A percentile compares a stretch with the other conserved stretches of the same genome.
Conservation (phyloP, 1,284 basidiomycete genomes). For the Polyporus tsugae region DNA sequence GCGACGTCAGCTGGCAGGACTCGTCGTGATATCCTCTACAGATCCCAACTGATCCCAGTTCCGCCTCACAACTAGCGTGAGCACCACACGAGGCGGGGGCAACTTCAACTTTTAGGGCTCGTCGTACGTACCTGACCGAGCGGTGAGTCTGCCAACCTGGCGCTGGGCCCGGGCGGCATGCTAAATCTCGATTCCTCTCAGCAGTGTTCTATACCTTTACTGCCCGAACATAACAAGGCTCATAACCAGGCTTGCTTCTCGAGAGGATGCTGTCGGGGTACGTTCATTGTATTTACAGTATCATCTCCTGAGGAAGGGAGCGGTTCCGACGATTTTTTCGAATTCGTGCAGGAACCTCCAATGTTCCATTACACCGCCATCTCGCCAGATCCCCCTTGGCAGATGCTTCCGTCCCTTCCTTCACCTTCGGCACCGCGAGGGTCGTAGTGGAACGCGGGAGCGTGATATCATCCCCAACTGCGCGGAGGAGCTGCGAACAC, state of each 20-base stretch:
- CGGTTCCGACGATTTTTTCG: neutral
- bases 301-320: neutral
- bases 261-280: neutral
- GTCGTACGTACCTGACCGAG: neutral
- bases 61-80: neutral
- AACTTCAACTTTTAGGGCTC: neutral
- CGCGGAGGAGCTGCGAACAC: neutral
- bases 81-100: neutral
- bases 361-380: neutral
- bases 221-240: neutral
- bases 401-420: neutral
- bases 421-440: neutral
- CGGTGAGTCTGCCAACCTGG: neutral
- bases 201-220: neutral
- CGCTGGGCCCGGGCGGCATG: neutral
- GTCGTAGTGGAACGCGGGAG: neutral
- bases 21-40: neutral
- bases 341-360: neutral
- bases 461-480: neutral
- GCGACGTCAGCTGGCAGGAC: neutral
- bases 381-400: neutral
- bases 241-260: neutral
- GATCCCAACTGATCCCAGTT: neutral
- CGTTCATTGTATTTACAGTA: neutral
- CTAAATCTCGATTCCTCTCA: neutral